Conservation (phyloP, 257 asterid genomes). For the Dorcoceras hygrometricum region DNA sequence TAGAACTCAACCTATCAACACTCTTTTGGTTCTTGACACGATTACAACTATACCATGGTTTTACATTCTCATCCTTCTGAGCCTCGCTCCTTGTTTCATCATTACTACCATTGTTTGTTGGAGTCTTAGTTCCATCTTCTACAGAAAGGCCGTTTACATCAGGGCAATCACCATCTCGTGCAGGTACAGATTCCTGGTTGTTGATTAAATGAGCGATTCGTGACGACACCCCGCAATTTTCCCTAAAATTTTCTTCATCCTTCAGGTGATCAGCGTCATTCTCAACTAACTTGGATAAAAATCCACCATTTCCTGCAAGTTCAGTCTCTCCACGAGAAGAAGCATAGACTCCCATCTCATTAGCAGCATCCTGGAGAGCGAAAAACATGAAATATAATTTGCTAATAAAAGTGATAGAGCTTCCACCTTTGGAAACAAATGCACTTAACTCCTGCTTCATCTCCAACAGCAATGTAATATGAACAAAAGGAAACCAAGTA, state of each 20-base stretch:
- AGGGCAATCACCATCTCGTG: not conserved
- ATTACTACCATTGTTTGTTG: not conserved
- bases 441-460: not conserved
- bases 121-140: not conserved
- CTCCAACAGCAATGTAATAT: not conserved
- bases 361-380: not conserved
- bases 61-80: no score
- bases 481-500: no score
- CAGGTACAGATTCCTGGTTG: not conserved
- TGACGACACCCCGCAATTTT: constrained; percentile 7
- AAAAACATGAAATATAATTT: not conserved
- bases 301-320: not conserved
- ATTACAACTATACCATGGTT: no score
- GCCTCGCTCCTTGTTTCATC: not conserved
- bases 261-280: not conserved
- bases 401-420: not conserved
- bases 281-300: not conserved
- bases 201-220: not conserved
- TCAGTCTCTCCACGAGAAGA: constrained; percentile 15
- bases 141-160: not conserved
- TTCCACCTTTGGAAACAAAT: not conserved
- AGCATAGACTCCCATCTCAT: not conserved
- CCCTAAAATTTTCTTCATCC: constrained; percentile 13
- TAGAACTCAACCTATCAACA: no score
- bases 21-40: no score